Evolutionary conservation across 2,329 filamentous ascomycete genomes (phyloP), one percentile per base, ranked within the genome.

Genomic region (Ceratocystis colombiana): DNA sequence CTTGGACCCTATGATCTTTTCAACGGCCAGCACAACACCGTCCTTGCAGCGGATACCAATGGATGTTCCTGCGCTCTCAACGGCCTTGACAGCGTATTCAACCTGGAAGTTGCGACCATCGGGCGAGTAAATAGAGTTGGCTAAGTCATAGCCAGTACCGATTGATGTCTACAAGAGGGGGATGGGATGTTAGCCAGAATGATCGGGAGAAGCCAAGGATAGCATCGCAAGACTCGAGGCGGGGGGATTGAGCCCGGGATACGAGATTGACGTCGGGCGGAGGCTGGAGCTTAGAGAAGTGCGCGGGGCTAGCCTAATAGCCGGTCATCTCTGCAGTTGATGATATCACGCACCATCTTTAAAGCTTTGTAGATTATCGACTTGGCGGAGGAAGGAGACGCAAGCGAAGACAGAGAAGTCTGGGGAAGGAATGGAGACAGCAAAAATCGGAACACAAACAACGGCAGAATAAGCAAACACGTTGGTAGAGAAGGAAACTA

Each of bases 81-180:
- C 94, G 66, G 94, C 94, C 82, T 99, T 99, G 72, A 95, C 88
- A 71, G 94, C 94, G 77, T 99, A 99, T 83, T 99, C 94, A 77
- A 95, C 90, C 79, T 99, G 94, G 78, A 99, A 99, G 78, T 99
- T 99, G 73, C 94, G 89, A 75, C 94, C 94, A 80, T 99, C 94
- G 71, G 94, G 94, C 62, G 94, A 97, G 83, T 97, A 99, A 81
- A 97, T 95, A 74, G 94, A 97, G 84, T 99, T 99, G 76, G 90
- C 90, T 73, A 99, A 88, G 85, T 99, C 94, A 81, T 99, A 99
- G 75, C 94, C 94, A 74, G 94, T 99, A 76, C 94, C 94, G 88
- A 99, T 99, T 75, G 94, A 99, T 74, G 94, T 99, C 94, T 99
- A 72, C 46, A 44, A 15, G 50, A 61, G 37, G 22, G 28, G 50